Base-by-base conservation (phyloP, 2,329 filamentous ascomycete genomes). In the Colletotrichum aenigma region DNA sequence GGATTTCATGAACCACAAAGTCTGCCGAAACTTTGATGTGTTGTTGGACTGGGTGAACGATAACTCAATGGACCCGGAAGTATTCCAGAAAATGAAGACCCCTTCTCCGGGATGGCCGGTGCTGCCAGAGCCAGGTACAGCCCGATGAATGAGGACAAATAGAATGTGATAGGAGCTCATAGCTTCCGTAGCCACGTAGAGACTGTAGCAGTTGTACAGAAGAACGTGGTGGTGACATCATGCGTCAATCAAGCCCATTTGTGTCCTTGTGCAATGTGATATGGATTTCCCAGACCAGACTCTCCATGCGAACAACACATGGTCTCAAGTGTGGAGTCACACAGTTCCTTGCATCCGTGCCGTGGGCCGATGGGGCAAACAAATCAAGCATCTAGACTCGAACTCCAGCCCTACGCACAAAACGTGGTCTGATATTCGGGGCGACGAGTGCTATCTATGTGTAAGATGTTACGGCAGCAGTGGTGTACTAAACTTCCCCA, bases 1-100 rank as follows among this genome's bases (percentile, higher is more conserved):
- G 1, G 81, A 85, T 43, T 83, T 84, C 62, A 79, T 76, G 56
- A 79, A 83, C 18, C 79, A 81, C 52, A 79, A 82, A 26, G 79
- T 81, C 62, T 85, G 83, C 71, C 74, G 79, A 3, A 79, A 84
- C 68, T 82, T 81, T 55, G 80, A 81, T 66, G 76, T 66, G 2
- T 43, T 78, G 21, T 13, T 77, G 21, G 72, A 64, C 13, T 78
- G 77, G 77, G 71, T 75, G 4, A 67, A 77, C n/a, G 36, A 56
- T 55, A 60, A 78, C 26, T 71, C 74, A 18, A 75, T 74, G 70
- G 55, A 64, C 18, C 56, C 66, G 4, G 7, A 65, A 4, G 12
- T 70, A 10, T 74, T 74, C 8, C 65, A 70, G 13, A 24, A 36
- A 9, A 70, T 74, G 64, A 67, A 72, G 36, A 13, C 15, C 6